Percentiles rank a stretch among this genome's conserved stretches.
Conservation (phyloP, 345 rosid species). For the Abelmoschus esculentus region DNA sequence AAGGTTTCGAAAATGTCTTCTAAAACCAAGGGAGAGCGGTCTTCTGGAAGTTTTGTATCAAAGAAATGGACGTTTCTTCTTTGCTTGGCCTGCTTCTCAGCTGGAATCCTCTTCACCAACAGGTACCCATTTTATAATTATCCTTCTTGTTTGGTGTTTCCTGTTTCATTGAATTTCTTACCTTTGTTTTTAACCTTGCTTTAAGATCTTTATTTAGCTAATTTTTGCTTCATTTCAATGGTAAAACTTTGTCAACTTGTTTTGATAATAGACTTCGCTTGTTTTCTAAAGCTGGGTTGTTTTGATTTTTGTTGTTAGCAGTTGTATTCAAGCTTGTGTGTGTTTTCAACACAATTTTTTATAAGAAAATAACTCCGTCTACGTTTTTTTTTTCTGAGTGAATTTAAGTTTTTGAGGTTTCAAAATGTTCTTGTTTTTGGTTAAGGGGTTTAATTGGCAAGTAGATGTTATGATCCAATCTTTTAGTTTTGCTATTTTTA, state of each 20-base stretch:
- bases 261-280: background rate
- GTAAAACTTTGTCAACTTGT: background rate
- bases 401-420: no score
- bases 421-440: background rate
- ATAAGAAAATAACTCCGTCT: no score
- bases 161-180: background rate
- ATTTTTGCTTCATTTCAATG: background rate
- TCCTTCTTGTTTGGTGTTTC: background rate
- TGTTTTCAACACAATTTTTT: background rate
- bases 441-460: background rate
- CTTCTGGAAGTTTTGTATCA: constrained; percentile 41
- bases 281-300: background rate
- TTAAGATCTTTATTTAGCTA: background rate
- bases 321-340: background rate
- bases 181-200: background rate
- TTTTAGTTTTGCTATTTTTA: background rate
- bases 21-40: constrained; percentile 63
- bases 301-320: background rate
- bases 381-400: background rate
- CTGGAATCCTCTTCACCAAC: constrained; percentile 75
- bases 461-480: background rate
- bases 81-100: constrained; percentile 71
- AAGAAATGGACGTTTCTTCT: constrained; percentile 66
- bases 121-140: constrained; percentile 36
- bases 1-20: constrained; percentile 50